Percentiles rank a stretch among this genome's conserved stretches.
Conservation (phyloP, 495 filamentous ascomycete genomes). For the Neurospora terricola region DNA sequence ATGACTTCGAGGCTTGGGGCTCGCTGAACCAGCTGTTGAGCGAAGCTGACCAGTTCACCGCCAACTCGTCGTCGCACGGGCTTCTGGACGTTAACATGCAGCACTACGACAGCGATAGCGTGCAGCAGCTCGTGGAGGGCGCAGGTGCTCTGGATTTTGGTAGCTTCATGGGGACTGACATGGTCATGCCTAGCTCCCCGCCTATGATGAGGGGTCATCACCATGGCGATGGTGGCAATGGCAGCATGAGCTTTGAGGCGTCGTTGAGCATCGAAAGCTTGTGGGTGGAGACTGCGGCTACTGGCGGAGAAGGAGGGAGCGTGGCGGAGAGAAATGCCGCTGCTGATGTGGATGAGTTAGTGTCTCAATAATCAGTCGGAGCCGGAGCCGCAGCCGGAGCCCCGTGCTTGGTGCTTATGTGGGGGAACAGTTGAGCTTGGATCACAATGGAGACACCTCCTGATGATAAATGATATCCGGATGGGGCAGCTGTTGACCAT, state of each 20-base stretch:
- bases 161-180: conserved; percentile 39
- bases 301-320: neutral
- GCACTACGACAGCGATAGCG: conserved; percentile 28
- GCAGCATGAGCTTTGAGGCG: conserved; percentile 13
- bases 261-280: conserved; percentile 10
- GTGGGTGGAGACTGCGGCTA: conserved; percentile 5
- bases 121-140: conserved; percentile 14
- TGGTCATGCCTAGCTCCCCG: conserved; percentile 44
- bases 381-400: neutral
- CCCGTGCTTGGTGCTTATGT: neutral
- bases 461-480: neutral
- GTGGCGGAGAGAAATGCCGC: neutral
- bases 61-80: conserved; percentile 25
- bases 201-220: conserved; percentile 23
- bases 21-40: conserved; percentile 50
- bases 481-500: neutral
- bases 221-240: neutral
- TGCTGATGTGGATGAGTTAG: neutral
- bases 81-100: conserved; percentile 25
- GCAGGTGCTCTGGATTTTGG: conserved; percentile 28
- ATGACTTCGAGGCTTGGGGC: conserved; percentile 10
- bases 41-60: conserved; percentile 38
- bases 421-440: neutral
- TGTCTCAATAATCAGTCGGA: neutral
- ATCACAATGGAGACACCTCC: neutral